phyloP scores from a whole-genome alignment of 345 rosid genomes.

The Pseudoturritis turrita region DNA sequence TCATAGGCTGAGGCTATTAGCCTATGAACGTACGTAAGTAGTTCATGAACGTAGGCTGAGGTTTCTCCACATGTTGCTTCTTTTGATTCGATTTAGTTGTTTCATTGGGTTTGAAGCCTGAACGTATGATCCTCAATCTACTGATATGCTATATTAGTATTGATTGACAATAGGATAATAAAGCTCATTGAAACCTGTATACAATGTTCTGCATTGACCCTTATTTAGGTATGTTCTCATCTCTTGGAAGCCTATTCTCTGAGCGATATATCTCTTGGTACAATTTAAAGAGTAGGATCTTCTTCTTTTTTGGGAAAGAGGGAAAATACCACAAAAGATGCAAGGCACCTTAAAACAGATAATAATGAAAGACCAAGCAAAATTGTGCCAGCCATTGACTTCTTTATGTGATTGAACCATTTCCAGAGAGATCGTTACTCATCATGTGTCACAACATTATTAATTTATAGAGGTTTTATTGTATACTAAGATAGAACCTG shows the following conservation, averaged over 20 bases:
- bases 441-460: no score
- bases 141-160: no score
- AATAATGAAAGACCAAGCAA: not conserved
- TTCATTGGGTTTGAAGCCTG: no score
- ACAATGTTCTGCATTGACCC: constrained; percentile 75
- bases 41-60: no score
- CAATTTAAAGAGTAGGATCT: not conserved
- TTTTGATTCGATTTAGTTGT: no score
- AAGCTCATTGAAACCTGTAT: constrained; percentile 87
- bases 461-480: no score
- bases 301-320: not conserved
- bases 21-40: no score
- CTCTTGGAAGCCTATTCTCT: not conserved
- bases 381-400: not conserved
- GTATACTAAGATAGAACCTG: no score
- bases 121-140: no score
- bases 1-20: no score
- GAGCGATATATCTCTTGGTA: not conserved
- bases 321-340: not conserved
- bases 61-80: no score
- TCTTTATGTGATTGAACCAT: not conserved
- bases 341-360: not conserved
- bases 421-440: not conserved
- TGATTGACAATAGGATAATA: no score
- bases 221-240: constrained; percentile 48